Evolutionary conservation across 2,329 filamentous ascomycete genomes (phyloP), one percentile per base, ranked within the genome.

Genomic region (Penicillium sp.): DNA sequence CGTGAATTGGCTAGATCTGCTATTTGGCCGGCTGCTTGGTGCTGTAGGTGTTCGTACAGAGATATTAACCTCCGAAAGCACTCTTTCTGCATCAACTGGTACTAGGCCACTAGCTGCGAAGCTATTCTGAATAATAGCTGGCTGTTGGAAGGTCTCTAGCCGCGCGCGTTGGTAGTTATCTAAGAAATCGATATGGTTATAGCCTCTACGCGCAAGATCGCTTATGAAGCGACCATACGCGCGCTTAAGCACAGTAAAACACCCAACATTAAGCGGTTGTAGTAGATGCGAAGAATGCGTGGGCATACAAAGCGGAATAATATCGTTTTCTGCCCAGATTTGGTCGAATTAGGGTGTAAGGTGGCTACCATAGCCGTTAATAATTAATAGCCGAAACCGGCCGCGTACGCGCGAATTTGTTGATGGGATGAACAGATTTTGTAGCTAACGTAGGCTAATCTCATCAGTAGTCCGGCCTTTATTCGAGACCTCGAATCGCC

Each of bases 241-340:
- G n/a, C n/a, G n/a, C n/a, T n/a, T n/a, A n/a, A n/a, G n/a, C n/a
- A n/a, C n/a, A n/a, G n/a, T n/a, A n/a, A 54, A 51, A 49, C 36
- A 51, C 17, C 52, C 34, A 29, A 55, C 32, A 51, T 55, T 40
- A 23, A 51, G 45, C 7, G 40, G 48, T 18, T 55, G 36, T 34
- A 45, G 27, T 30, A 47, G 27, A 33, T 52, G 37, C 2, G 37
- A 52, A 24, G 44, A 47, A 43, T 52, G 30, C 3, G 44, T 4
- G 3, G 49, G 43, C 30, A 54, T 49, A 39, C 29, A 49, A 21
- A 49, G 23, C 10, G 15, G 18, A 10, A 49, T 49, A 27, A 53
- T 46, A 27, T 46, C 18, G 17, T 49, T 49, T 18, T 49, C 9
- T 7, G 20, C 3, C 15, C 34, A 53, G 7, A 49, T 41, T 36